These are phyloP conservation scores for Pilaira anomala DNA, from an alignment of 192 early-diverging fungal species.

Conservation along the genomic window DNA sequence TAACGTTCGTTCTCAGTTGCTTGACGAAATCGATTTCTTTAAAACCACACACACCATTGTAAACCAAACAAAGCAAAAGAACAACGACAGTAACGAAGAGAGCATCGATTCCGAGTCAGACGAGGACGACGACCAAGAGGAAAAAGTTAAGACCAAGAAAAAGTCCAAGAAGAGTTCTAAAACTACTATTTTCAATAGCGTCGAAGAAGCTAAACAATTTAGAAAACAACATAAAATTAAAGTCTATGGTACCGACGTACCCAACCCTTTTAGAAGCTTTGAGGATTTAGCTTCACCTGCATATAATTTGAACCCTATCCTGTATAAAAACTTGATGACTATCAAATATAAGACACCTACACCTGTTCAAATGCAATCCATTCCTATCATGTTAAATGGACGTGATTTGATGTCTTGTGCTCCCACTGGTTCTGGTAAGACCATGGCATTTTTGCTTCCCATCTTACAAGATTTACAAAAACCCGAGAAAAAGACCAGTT, in stretches of 20 bases:
- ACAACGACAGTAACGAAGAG: conserved; percentile 23
- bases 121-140: not conserved
- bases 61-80: conserved; percentile 27
- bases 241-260: conserved; percentile 82
- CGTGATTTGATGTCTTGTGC: conserved; percentile 95
- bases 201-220: conserved; percentile 52
- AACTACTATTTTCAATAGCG: conserved; percentile 14
- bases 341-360: conserved; percentile 60
- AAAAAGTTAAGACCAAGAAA: not conserved
- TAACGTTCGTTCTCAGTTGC: conserved; percentile 17
- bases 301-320: conserved; percentile 66
- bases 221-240: conserved; percentile 78
- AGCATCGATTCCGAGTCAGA: conserved; percentile 3
- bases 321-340: conserved; percentile 68
- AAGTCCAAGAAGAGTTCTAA: not conserved
- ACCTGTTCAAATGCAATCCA: conserved; percentile 44
- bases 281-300: conserved; percentile 64
- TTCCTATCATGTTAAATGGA: conserved; percentile 73
- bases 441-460: conserved; percentile 88
- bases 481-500: conserved; percentile 71
- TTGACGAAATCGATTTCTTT: conserved; percentile 48
- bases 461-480: conserved; percentile 83
- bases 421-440: conserved; percentile 98
- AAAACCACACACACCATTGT: conserved; percentile 32
- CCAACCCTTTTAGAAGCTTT: conserved; percentile 81